Percentiles rank a stretch among this genome's conserved stretches.
These are phyloP conservation scores for Cercospora citrullina DNA, from an alignment of 2,329 filamentous ascomycete species.

Conservation along the genomic window DNA sequence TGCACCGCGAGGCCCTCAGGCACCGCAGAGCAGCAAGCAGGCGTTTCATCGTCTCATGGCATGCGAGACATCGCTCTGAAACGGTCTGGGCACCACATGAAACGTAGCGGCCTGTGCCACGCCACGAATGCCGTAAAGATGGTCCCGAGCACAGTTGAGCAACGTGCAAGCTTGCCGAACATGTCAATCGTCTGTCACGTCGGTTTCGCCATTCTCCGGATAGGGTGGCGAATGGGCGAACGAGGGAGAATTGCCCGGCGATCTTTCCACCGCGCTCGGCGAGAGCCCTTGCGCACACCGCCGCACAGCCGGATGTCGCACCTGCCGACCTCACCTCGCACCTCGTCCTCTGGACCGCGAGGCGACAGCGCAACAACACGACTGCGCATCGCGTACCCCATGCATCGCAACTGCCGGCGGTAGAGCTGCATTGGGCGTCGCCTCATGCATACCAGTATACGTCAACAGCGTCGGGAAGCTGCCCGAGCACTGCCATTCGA, in stretches of 20 bases:
- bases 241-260: neutral
- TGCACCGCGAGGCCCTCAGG: neutral
- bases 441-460: neutral
- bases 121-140: conserved; percentile 13
- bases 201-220: neutral
- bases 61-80: conserved; percentile 13
- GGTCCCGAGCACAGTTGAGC: neutral
- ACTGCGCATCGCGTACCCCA: neutral
- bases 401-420: conserved; percentile 6
- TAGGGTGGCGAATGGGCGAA: neutral
- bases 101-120: conserved; percentile 3
- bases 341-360: neutral
- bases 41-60: conserved; percentile 12
- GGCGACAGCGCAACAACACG: neutral
- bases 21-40: conserved; percentile 2
- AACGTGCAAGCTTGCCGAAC: neutral
- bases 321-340: conserved; percentile 12
- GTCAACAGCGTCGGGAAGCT: conserved; percentile 8
- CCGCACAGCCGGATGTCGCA: neutral
- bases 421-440: conserved; percentile 8
- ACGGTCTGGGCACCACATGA: conserved; percentile 5
- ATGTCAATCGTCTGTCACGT: neutral
- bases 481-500: conserved; percentile 11
- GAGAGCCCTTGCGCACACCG: neutral
- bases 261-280: neutral